These are phyloP conservation scores for Ogataea neopini DNA, from an alignment of 805 yeast species.

Conservation along the genomic window DNA sequence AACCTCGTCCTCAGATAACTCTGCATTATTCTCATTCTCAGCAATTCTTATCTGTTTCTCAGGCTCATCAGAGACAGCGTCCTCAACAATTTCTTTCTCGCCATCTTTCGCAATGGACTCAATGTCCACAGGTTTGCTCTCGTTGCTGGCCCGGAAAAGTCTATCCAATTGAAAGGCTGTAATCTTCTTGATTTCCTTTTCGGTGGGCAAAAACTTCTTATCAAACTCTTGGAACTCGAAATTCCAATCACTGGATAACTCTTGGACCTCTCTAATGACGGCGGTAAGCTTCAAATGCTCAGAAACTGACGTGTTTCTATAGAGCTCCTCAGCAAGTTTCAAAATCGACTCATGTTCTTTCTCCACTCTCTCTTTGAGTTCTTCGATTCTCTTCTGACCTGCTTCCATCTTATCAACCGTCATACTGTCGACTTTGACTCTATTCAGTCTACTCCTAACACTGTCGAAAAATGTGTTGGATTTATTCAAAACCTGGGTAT, in stretches of 20 bases:
- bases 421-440: constrained; percentile 79
- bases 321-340: constrained; percentile 50
- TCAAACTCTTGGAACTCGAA: constrained; percentile 79
- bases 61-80: constrained; percentile 10
- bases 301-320: constrained; percentile 55
- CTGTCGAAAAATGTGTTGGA: constrained; percentile 69
- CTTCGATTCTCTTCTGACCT: constrained; percentile 60
- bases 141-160: constrained; percentile 52
- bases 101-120: constrained; percentile 25
- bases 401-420: constrained; percentile 69
- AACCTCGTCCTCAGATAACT: not conserved
- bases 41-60: constrained; percentile 19
- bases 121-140: constrained; percentile 34
- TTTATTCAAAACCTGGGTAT: constrained; percentile 52
- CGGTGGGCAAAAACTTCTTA: constrained; percentile 77
- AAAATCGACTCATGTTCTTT: constrained; percentile 51
- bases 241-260: constrained; percentile 86
- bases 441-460: constrained; percentile 62
- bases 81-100: constrained; percentile 16
- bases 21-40: constrained; percentile 10
- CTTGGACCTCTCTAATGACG: constrained; percentile 71
- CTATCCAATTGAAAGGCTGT: constrained; percentile 85
- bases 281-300: constrained; percentile 71
- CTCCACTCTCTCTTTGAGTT: constrained; percentile 53
- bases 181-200: constrained; percentile 86